Conservation (phyloP, 257 asterid species). For the Leptodermis oblonga region DNA sequence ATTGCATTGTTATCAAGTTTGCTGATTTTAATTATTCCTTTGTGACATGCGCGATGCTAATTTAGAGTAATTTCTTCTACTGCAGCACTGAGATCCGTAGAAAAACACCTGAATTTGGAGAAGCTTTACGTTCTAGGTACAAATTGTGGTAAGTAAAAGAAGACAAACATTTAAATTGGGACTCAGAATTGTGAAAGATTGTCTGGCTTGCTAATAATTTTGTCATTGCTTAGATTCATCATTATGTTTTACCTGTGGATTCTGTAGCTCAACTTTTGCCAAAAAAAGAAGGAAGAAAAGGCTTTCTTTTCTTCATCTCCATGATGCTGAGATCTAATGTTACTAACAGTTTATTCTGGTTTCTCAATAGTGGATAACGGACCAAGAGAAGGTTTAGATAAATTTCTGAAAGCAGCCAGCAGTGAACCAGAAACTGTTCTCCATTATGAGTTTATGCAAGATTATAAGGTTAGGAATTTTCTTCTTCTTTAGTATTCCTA, state of each 20-base stretch:
- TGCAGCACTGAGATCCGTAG: conserved; percentile 96
- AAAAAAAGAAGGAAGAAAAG: too few relatives aligned
- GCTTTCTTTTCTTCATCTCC: not conserved
- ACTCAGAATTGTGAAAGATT: not conserved
- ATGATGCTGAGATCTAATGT: not conserved
- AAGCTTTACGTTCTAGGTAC: conserved; percentile 96
- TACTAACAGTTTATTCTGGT: not conserved
- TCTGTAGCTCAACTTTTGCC: not conserved
- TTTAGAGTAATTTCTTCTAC: conserved; percentile 70
- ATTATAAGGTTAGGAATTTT: conserved; percentile 68
- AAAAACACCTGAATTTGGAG: conserved; percentile 86
- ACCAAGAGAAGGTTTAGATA: conserved; percentile 89
- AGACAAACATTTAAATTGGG: not conserved
- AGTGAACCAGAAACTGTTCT: conserved; percentile 96
- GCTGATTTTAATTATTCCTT: conserved; percentile 21
- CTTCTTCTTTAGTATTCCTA: not conserved
- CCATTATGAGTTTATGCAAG: conserved; percentile 99
- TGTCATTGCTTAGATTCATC: not conserved
- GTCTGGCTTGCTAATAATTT: not conserved
- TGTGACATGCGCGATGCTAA: conserved; percentile 49
- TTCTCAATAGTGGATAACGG: conserved; percentile 84
- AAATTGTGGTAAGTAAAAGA: conserved; percentile 67
- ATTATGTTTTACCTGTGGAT: not conserved
- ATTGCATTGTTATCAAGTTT: conserved; percentile 19
- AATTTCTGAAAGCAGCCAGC: conserved; percentile 97